phyloP scores from a whole-genome alignment of 2,329 filamentous ascomycete species.

The Colletotrichum eremochloae region DNA sequence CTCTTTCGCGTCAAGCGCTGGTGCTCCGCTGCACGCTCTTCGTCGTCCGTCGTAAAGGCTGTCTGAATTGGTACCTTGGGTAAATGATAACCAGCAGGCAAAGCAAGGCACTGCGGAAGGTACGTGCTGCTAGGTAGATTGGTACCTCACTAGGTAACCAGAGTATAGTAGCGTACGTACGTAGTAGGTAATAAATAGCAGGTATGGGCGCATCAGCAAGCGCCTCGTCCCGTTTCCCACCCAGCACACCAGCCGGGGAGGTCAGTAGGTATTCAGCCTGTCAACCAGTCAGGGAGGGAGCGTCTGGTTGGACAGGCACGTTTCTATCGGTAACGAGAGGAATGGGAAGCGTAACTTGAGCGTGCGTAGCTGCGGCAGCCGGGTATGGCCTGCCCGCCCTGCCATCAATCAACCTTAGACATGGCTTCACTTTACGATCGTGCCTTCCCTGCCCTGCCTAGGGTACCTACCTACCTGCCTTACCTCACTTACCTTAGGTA shows the following conservation, averaged over 20 bases:
- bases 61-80: not conserved
- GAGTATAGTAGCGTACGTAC: not conserved
- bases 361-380: slow-evolving; percentile 28
- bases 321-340: slow-evolving; percentile 32
- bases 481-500: not conserved
- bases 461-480: not conserved
- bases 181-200: not conserved
- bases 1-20: not conserved
- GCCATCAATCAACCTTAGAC: not conserved
- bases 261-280: not conserved
- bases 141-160: no score
- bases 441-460: not conserved
- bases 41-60: not conserved
- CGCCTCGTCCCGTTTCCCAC: slow-evolving; percentile 26
- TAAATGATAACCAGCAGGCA: not conserved
- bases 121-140: not conserved
- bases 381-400: not conserved
- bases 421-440: slow-evolving; percentile 7
- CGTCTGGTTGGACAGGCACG: slow-evolving; percentile 21
- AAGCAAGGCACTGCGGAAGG: not conserved
- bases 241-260: slow-evolving; percentile 14
- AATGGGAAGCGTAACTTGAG: slow-evolving; percentile 32
- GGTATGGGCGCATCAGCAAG: slow-evolving; percentile 20
- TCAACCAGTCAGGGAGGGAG: slow-evolving; percentile 16
- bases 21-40: slow-evolving; percentile 11